Base-by-base conservation (phyloP, 768 basidiomycete genomes). In the Phlebiopsis gigantea region DNA sequence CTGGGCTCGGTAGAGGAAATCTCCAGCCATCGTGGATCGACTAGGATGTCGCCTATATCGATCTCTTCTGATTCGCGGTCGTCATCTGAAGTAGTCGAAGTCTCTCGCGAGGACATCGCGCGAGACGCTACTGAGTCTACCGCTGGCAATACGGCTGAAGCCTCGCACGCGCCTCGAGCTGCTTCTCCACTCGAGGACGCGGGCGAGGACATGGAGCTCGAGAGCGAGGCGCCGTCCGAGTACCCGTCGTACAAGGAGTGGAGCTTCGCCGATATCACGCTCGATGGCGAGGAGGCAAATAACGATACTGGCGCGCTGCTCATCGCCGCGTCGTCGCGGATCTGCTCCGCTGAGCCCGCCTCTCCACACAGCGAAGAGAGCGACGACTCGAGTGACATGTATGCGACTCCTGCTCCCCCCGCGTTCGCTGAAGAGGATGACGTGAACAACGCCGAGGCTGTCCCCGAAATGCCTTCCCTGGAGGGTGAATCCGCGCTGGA, bases 1-100 rank as follows among this genome's bases (percentile, higher is more conserved):
- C 55, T 67, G 28, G 59, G 62, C 25, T 28, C 59, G 19, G 30
- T 51, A 14, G 49, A 59, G 47, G 58, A 42, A 24, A 24, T 52
- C 12, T 2, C 30, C 26, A n/a, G 34, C 17, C 22, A 39, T 5
- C 41, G 29, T 3, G 56, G 34, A 21, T 41, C 46, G 39, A 45
- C 21, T 14, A 19, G 49, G n/a, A 29, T 34, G 10, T 59, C 58
- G 2, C 53, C 58, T n/a, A 59, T 59, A 26, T 50, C 34, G 9
- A 53, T 59, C 19, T 55, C 53, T 14, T 59, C 58, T 8, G n/a
- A 15, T 19, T 59, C 58, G 21, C 58, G 44, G 24, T 46, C 53
- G 9, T 44, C 57, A 5, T 52, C 52, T 21, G 34, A 39, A 9
- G 44, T 59, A 8, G 53, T 59, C 4, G 58, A 59, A 22, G 39